Conservation (phyloP, 1,284 basidiomycete genomes). For the Ceratorhiza oryzae-sativae region DNA sequence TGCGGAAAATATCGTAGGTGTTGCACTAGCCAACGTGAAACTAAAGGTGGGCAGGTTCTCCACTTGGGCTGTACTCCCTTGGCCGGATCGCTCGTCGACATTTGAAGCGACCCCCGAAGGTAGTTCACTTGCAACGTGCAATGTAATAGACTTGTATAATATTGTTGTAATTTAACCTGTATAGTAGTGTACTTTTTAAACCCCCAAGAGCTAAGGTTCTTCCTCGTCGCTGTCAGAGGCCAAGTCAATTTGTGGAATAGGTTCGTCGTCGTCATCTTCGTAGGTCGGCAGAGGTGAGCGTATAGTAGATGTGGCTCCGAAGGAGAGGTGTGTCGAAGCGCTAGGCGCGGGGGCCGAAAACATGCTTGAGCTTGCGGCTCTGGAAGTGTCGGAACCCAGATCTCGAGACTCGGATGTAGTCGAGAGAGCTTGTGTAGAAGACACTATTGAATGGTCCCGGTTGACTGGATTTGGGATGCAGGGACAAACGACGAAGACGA, state of each 20-base stretch:
- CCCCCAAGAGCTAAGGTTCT: slow-evolving; percentile 47
- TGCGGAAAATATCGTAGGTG: background rate
- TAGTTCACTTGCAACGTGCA: background rate
- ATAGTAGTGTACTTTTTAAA: slow-evolving; percentile 25
- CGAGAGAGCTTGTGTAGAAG: background rate
- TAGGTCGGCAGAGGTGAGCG: background rate
- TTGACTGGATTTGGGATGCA: slow-evolving; percentile 3
- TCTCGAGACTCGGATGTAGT: background rate
- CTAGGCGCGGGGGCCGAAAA: slow-evolving; percentile 9
- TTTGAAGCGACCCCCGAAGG: background rate
- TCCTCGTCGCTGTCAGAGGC: slow-evolving; percentile 58
- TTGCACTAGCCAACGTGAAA: slow-evolving; percentile 16
- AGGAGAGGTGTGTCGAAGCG: background rate
- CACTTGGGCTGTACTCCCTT: slow-evolving; percentile 27
- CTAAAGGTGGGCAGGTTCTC: background rate
- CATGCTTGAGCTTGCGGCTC: slow-evolving; percentile 33
- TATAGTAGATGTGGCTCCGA: background rate
- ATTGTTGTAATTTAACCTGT: slow-evolving; percentile 29
- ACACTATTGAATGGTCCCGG: no score
- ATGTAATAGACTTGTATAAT: slow-evolving; percentile 16
- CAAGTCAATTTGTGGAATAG: slow-evolving; percentile 62
- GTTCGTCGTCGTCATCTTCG: slow-evolving; percentile 61
- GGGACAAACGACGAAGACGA: background rate
- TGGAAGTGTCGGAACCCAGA: slow-evolving; percentile 14
- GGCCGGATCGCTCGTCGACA: slow-evolving; percentile 9